phyloP scores from a whole-genome alignment of 805 yeast genomes.

The Lipomyces sp. region DNA sequence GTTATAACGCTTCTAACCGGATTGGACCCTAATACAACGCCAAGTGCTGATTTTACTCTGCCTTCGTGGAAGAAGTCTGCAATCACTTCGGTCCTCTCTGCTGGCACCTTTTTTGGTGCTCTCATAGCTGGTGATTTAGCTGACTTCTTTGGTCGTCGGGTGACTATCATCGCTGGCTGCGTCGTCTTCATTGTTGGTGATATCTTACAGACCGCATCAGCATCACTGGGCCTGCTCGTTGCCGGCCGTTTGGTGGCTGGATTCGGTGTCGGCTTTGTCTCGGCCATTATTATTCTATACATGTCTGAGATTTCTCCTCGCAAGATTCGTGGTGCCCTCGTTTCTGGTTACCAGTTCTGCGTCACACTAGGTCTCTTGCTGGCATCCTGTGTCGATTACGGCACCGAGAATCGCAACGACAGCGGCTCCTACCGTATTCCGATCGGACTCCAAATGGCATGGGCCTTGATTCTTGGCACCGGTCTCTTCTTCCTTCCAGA shows the following conservation, averaged over 20 bases:
- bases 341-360: slow-evolving; percentile 76
- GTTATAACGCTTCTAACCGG: slow-evolving; percentile 62
- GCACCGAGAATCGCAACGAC: slow-evolving; percentile 58
- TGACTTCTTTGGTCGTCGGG: slow-evolving; percentile 81
- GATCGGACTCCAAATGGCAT: slow-evolving; percentile 69
- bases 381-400: slow-evolving; percentile 74
- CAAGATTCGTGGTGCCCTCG: slow-evolving; percentile 77
- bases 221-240: slow-evolving; percentile 77
- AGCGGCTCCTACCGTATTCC: slow-evolving; percentile 75
- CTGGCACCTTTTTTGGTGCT: slow-evolving; percentile 87
- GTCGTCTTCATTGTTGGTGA: slow-evolving; percentile 82
- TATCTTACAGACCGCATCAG: slow-evolving; percentile 77
- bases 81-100: slow-evolving; percentile 90
- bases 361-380: slow-evolving; percentile 73
- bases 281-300: slow-evolving; percentile 76
- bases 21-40: slow-evolving; percentile 13
- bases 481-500: slow-evolving; percentile 76
- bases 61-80: slow-evolving; percentile 51
- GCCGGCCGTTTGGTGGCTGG: slow-evolving; percentile 71
- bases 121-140: slow-evolving; percentile 78
- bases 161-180: slow-evolving; percentile 73
- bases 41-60: slow-evolving; percentile 2
- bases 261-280: slow-evolving; percentile 73
- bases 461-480: slow-evolving; percentile 64
- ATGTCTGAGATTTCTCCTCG: slow-evolving; percentile 80